Evolutionary conservation across 225 moss, liverwort and hornwort species (phyloP).

Genomic region (Pleurozium schreberi): DNA sequence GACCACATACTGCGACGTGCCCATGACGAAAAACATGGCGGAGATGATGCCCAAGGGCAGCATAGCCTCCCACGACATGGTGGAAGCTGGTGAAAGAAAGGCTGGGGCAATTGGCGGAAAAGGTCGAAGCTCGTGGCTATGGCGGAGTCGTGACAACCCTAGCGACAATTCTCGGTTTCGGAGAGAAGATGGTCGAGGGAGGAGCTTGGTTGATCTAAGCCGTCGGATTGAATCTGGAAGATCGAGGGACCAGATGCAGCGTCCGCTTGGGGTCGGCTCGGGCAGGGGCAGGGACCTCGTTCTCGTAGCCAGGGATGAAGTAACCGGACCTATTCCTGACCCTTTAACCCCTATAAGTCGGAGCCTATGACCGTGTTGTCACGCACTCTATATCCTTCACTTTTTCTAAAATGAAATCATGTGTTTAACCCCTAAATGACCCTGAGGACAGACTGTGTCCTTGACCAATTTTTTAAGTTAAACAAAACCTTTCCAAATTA

Average conservation of each 20-base stretch:
- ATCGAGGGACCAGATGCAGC: not conserved
- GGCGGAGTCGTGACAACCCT: constrained; percentile 16
- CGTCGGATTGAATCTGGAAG: not conserved
- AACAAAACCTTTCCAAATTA: too few relatives aligned
- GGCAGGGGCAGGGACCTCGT: not conserved
- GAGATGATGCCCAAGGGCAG: constrained; percentile 74
- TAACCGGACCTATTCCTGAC: not conserved
- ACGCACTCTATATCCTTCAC: not conserved
- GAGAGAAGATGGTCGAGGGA: not conserved
- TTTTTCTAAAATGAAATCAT: too few relatives aligned
- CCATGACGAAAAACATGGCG: constrained; percentile 66
- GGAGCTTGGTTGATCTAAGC: not conserved
- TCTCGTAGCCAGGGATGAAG: not conserved
- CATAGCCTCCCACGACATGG: constrained; percentile 65
- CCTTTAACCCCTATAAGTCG: not conserved
- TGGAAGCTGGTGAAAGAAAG: not conserved
- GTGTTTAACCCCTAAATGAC: too few relatives aligned
- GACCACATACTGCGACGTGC: constrained; percentile 47
- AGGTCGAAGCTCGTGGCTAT: not conserved
- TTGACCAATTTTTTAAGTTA: too few relatives aligned
- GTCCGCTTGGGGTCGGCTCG: not conserved
- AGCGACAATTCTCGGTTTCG: not conserved
- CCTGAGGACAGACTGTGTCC: too few relatives aligned
- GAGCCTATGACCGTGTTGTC: not conserved
- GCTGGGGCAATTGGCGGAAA: not conserved